Evolutionary conservation across 371 early-diverging fungal genomes (phyloP), one percentile per base, ranked within the genome.

Genomic region (Coemansia sp.): DNA sequence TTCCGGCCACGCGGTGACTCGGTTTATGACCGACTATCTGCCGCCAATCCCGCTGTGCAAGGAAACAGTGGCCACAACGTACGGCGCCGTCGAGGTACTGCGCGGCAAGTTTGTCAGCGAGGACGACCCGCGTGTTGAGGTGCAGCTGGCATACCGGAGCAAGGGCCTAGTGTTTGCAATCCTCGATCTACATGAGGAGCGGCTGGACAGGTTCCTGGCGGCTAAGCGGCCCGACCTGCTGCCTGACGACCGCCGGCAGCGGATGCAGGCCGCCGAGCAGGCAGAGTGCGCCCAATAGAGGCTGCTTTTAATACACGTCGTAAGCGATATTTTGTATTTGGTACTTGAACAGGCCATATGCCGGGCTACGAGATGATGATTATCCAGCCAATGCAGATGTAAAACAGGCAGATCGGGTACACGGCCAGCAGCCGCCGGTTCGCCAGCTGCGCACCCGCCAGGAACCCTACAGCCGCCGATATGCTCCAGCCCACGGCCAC

Each of bases 401-500:
- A 97, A 65, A 97, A 97, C 63, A 97, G 80, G 66, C 88, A 89
- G 39, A 97, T 84, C 43, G 97, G 97, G 72, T 94, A 97, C 31
- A 95, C 85, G 8, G 94, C 96, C 48, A 97, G 81, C 43, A 88
- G 80, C 16, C 90, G 84, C 45, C 94, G 84, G 66, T 93, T 90
- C 34, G 87, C 86, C 48, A 94, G 82, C 75, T 89, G 86, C 9
- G 86, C 86, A 50, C 90, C 90, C 1, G 90, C 85, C 35, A 97
- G 79, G 76, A 97, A 97, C 12, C 92, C 90, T 30, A 95, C 76
- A 0, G 97, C 90, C 1, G 97, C 95, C 61, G 89, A 91, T 7
- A 90, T 86, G 8, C 92, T 84, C 97, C 95, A 97, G 5, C 78
- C 82, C 72, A 94, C 91, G 10, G 90, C 86, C 4, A 86, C 79